These are phyloP conservation scores for Straminergon stramineum DNA, from an alignment of 225 moss, liverwort and hornwort species.

Conservation along the genomic window DNA sequence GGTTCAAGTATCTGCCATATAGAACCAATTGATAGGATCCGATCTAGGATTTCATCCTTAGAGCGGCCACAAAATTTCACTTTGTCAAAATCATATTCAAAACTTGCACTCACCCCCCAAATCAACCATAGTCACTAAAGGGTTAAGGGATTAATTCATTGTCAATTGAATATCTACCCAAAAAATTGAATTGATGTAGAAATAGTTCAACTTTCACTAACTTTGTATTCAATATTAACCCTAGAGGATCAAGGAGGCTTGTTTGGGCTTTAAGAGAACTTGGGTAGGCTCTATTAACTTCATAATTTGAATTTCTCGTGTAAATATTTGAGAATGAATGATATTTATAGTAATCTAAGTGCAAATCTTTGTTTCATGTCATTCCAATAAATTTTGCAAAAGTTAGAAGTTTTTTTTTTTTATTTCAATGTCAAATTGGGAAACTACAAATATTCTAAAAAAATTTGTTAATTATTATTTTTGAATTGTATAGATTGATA, in stretches of 20 bases:
- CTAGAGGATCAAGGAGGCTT: neutral
- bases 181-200: neutral
- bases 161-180: rapidly evolving
- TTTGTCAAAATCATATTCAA: no score
- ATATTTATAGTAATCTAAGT: neutral
- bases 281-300: rapidly evolving
- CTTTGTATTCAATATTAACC: neutral
- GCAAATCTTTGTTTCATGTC: neutral
- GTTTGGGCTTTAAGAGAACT: neutral
- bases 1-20: no score
- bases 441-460: neutral
- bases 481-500: neutral
- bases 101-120: no score
- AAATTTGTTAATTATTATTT: neutral
- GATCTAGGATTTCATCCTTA: no score
- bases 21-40: no score
- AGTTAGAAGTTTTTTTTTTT: neutral
- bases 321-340: rapidly evolving
- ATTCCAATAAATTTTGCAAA: neutral
- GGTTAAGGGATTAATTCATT: neutral
- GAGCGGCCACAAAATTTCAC: no score
- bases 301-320: rapidly evolving
- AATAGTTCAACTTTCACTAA: neutral
- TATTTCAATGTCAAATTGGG: neutral
- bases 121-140: no score